phyloP scores from a whole-genome alignment of 106 monocot genomes.

The Narthecium ossifragum region DNA sequence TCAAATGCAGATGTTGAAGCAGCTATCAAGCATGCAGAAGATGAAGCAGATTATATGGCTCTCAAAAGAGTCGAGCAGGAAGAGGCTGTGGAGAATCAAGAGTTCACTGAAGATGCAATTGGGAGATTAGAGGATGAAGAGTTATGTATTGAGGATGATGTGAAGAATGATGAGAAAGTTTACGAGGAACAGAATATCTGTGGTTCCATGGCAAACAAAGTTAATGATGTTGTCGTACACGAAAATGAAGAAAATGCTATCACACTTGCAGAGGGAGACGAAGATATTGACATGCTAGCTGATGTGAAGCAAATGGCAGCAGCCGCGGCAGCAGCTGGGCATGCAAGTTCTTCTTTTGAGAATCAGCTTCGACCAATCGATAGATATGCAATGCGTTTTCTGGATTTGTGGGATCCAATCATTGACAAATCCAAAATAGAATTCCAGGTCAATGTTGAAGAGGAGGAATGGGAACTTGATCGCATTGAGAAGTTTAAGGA shows the following conservation, averaged over 20 bases:
- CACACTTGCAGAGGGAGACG: constrained; percentile 43
- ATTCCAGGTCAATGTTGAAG: constrained; percentile 39
- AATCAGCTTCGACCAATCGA: constrained; percentile 94
- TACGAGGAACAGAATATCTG: constrained; percentile 26
- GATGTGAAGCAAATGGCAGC: constrained; percentile 98
- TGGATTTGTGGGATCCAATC: constrained; percentile 95
- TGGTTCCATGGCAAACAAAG: constrained; percentile 18
- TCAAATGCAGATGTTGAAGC: constrained; percentile 98
- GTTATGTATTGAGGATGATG: constrained; percentile 69
- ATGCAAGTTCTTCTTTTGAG: constrained; percentile 97
- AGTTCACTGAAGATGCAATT: constrained; percentile 83
- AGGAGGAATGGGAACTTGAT: constrained; percentile 94
- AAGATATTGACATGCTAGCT: constrained; percentile 95
- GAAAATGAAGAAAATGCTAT: constrained; percentile 55
- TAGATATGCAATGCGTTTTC: constrained; percentile 97
- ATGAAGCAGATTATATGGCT: constrained; percentile 99
- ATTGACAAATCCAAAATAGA: constrained; percentile 72
- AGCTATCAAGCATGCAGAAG: constrained; percentile 92
- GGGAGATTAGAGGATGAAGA: constrained; percentile 90
- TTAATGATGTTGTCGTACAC: constrained; percentile 7
- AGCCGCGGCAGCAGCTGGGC: constrained; percentile 87
- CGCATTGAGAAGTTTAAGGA: constrained; percentile 93
- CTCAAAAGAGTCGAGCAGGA: constrained; percentile 89
- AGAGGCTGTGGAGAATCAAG: constrained; percentile 97
- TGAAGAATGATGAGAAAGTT: constrained; percentile 39